Evolutionary conservation across 805 yeast species (phyloP).

Genomic region (Metschnikowia kofuensis): DNA sequence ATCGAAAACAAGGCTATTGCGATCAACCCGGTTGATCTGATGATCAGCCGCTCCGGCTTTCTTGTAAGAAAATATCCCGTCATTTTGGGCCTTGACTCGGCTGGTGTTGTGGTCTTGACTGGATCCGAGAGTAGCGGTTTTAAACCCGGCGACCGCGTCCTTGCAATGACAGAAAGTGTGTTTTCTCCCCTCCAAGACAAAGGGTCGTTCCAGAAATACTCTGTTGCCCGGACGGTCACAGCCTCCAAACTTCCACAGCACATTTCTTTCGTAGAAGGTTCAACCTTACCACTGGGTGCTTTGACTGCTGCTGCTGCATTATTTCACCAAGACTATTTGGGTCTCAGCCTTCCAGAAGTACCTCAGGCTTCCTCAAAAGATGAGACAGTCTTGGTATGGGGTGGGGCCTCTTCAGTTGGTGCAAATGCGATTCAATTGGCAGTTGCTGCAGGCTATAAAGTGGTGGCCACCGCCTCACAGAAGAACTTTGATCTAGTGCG

Average conservation of each 20-base stretch:
- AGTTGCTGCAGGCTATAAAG: conserved; percentile 9
- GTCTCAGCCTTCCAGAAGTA: conserved; percentile 5
- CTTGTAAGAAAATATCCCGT: conserved; percentile 9
- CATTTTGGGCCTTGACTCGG: conserved; percentile 9
- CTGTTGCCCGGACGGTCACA: conserved; percentile 6
- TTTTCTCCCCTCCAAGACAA: conserved; percentile 10
- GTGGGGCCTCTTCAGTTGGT: conserved; percentile 12
- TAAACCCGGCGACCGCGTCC: conserved; percentile 8
- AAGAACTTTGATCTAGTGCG: conserved; percentile 6
- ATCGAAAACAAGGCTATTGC: conserved; percentile 10
- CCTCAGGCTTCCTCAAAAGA: background rate
- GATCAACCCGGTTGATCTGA: conserved; percentile 7
- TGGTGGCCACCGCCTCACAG: conserved; percentile 8
- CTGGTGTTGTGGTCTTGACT: conserved; percentile 7
- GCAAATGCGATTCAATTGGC: conserved; percentile 12
- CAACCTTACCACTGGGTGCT: conserved; percentile 7
- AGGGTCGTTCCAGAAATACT: conserved; percentile 10
- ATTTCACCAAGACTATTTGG: conserved; percentile 6
- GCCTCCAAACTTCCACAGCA: conserved; percentile 4
- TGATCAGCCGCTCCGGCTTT: conserved; percentile 6
- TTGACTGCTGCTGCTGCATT: conserved; percentile 8
- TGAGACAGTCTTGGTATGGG: conserved; percentile 11
- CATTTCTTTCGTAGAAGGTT: conserved; percentile 7
- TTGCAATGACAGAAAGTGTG: conserved; percentile 9
- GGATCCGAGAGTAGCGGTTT: conserved; percentile 1